Evolutionary conservation across 169 alveolate genomes (phyloP).

Genomic region (Neospora caninum): DNA sequence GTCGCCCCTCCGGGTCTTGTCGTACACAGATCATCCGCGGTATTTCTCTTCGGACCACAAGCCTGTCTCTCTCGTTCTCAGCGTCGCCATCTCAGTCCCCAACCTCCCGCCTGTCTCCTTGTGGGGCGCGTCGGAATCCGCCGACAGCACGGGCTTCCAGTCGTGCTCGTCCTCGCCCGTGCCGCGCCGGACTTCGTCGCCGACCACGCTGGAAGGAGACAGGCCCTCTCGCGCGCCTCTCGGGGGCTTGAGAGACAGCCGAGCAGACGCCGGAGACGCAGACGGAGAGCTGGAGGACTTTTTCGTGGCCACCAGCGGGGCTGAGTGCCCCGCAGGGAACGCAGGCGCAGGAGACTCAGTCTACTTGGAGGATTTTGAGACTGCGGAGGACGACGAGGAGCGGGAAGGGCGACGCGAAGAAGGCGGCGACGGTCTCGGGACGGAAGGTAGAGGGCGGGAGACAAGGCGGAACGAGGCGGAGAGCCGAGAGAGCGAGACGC

Average conservation of each 20-base stretch:
- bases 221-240: too few relatives aligned
- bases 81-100: neutral
- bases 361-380: neutral
- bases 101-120: neutral
- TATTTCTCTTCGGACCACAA: conserved; percentile 54
- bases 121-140: neutral
- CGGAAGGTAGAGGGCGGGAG: neutral
- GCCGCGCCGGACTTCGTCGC: too few relatives aligned
- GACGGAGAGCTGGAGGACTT: neutral
- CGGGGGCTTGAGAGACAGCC: too few relatives aligned
- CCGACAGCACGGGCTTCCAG: too few relatives aligned
- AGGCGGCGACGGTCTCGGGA: too few relatives aligned
- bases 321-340: neutral
- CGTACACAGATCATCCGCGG: conserved; percentile 49
- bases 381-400: neutral
- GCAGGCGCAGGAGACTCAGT: neutral
- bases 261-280: neutral
- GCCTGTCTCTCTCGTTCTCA: conserved; percentile 45
- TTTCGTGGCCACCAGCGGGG: neutral
- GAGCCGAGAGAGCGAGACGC: neutral
- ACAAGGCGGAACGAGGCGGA: neutral
- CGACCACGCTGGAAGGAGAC: too few relatives aligned
- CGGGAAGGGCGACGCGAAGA: too few relatives aligned
- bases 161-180: too few relatives aligned
- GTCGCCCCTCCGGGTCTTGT: neutral